Evolutionary conservation across 2,329 filamentous ascomycete genomes (phyloP).

Genomic region (Cladosporium halotolerans): DNA sequence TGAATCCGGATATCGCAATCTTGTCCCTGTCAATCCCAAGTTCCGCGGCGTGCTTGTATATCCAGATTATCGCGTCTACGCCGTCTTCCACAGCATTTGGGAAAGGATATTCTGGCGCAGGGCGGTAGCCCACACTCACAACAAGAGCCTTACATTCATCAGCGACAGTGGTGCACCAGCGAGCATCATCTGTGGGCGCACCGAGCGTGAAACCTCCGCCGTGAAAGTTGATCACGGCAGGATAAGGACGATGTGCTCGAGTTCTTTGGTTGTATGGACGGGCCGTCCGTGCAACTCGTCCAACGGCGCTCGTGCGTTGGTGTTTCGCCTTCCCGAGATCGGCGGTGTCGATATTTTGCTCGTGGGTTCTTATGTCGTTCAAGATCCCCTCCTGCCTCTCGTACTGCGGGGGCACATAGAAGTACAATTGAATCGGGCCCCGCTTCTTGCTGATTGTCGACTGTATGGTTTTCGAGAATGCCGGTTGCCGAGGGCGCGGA

Average conservation of each 20-base stretch:
- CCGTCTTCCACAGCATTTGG: conserved; percentile 60
- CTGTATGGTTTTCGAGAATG: conserved; percentile 52
- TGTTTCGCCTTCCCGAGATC: conserved; percentile 16
- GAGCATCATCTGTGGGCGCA: conserved; percentile 52
- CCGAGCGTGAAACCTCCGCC: conserved; percentile 59
- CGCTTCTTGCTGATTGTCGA: conserved; percentile 42
- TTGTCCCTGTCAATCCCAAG: conserved; percentile 52
- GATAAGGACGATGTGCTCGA: conserved; percentile 38
- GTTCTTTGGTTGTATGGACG: conserved; percentile 27
- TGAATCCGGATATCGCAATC: conserved; percentile 56
- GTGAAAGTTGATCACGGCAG: conserved; percentile 58
- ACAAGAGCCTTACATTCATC: conserved; percentile 52
- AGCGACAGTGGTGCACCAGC: conserved; percentile 54
- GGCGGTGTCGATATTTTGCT: conserved; percentile 13
- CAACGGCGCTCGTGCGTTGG: conserved; percentile 19
- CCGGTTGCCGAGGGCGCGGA: conserved; percentile 54
- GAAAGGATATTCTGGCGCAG: conserved; percentile 56
- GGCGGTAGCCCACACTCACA: conserved; percentile 55
- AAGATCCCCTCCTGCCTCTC: conserved; percentile 35
- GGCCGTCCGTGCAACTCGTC: conserved; percentile 17
- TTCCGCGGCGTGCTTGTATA: conserved; percentile 50
- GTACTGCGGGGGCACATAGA: conserved; percentile 54
- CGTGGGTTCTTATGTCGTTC: conserved; percentile 13
- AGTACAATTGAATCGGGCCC: conserved; percentile 49
- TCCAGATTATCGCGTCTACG: conserved; percentile 54